phyloP scores from a whole-genome alignment of 1,284 basidiomycete genomes.

The Apiotrichum brassicae region DNA sequence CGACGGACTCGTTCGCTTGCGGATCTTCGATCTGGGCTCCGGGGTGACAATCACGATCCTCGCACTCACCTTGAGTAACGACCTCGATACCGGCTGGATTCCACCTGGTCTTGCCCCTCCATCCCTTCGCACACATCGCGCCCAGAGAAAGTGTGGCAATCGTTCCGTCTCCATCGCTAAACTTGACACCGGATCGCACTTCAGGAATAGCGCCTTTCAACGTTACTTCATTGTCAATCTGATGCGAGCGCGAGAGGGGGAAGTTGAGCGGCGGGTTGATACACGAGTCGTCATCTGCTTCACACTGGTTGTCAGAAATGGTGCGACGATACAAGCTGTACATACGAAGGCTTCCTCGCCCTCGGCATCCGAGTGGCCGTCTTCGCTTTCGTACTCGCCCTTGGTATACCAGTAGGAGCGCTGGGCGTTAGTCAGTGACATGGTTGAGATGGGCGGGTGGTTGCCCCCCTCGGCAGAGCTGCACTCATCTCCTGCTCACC shows the following conservation, averaged over 20 bases:
- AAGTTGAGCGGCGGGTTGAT: conserved; percentile 54
- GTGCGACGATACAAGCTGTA: not conserved
- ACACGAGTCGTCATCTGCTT: conserved; percentile 45
- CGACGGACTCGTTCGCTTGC: too few species aligned
- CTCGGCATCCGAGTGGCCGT: conserved; percentile 52
- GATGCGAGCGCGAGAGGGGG: conserved; percentile 58
- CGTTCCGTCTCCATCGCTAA: conserved; percentile 94
- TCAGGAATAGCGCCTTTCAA: conserved; percentile 60
- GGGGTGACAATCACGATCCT: too few species aligned
- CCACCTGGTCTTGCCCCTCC: conserved; percentile 77
- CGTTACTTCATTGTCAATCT: conserved; percentile 77
- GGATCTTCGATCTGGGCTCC: too few species aligned
- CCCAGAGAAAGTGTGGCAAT: conserved; percentile 84
- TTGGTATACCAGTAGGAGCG: conserved; percentile 59
- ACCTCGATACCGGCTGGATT: conserved; percentile 87
- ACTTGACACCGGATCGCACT: conserved; percentile 72
- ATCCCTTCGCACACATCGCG: conserved; percentile 91
- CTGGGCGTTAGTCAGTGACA: too few species aligned
- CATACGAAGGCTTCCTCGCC: conserved; percentile 35
- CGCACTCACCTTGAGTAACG: conserved; percentile 65
- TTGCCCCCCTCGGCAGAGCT: too few species aligned
- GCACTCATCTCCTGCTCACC: conserved; percentile 55
- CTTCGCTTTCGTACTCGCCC: conserved; percentile 63
- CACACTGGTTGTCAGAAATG: conserved; percentile 40
- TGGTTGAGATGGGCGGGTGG: too few species aligned